A percentile compares a stretch with the other conserved stretches of the same genome.
Evolutionary conservation across 1,284 basidiomycete genomes (phyloP).

Genomic region (Boletus semigastroideus): DNA sequence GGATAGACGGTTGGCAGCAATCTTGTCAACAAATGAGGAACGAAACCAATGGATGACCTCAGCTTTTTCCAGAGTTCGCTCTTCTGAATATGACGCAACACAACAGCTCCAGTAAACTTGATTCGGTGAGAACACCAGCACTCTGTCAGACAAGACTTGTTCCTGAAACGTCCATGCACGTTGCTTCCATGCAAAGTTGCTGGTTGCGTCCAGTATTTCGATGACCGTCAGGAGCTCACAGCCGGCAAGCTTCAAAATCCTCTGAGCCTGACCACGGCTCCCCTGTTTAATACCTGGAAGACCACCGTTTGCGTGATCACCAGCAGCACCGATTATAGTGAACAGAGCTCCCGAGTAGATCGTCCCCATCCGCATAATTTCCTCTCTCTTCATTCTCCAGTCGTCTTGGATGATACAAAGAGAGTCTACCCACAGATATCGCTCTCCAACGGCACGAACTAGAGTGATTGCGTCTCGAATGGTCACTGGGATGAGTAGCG

Average conservation of each 20-base stretch:
- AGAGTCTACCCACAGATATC: constrained; percentile 27
- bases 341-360: constrained; percentile 22
- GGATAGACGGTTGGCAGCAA: background rate
- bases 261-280: constrained; percentile 11
- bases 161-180: constrained; percentile 28
- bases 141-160: constrained; percentile 18
- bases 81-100: constrained; percentile 12
- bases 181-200: constrained; percentile 8
- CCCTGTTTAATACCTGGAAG: constrained; percentile 8
- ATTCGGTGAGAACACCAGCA: constrained; percentile 18
- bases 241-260: constrained; percentile 5
- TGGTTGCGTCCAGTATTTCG: constrained; percentile 10
- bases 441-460: constrained; percentile 21
- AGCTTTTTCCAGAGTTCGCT: constrained; percentile 12
- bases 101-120: constrained; percentile 24
- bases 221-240: constrained; percentile 13
- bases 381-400: constrained; percentile 12
- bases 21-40: constrained; percentile 2
- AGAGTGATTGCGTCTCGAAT: constrained; percentile 23
- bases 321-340: constrained; percentile 23
- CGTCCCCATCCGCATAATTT: constrained; percentile 21
- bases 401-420: constrained; percentile 26
- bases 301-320: constrained; percentile 16
- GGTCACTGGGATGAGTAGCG: constrained; percentile 15
- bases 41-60: background rate